Evolutionary conservation across 192 early-diverging fungal species (phyloP).

Genomic region (Coemansia sp.): DNA sequence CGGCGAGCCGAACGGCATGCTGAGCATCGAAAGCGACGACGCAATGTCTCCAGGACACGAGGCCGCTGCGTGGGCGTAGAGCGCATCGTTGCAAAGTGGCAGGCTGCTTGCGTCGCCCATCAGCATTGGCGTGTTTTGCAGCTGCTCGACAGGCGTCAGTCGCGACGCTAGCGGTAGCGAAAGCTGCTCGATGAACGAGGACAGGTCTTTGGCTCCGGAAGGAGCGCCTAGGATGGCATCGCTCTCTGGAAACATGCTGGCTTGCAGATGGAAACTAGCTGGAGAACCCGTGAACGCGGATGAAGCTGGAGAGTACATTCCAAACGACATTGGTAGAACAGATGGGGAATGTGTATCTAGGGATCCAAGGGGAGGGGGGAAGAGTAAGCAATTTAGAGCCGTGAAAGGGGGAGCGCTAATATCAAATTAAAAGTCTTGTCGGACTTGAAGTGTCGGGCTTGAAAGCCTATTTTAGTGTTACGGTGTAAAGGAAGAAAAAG

Average conservation of each 20-base stretch:
- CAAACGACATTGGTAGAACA: neutral
- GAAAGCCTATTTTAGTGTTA: neutral
- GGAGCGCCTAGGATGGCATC: neutral
- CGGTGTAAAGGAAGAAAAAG: neutral
- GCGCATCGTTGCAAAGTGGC: neutral
- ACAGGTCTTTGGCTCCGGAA: neutral
- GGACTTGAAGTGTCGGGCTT: conserved; percentile 6
- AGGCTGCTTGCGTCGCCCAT: neutral
- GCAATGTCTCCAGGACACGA: neutral
- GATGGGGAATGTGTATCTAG: neutral
- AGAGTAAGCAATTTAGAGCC: neutral
- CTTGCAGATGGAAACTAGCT: neutral
- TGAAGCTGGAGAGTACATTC: conserved; percentile 5
- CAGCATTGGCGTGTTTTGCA: neutral
- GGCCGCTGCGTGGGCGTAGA: neutral
- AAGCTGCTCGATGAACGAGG: neutral
- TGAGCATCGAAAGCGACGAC: neutral
- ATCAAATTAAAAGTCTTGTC: neutral
- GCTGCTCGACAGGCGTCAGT: conserved; percentile 3
- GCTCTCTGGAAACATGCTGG: neutral
- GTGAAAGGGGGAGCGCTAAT: neutral
- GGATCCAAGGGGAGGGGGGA: neutral
- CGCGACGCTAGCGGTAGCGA: neutral
- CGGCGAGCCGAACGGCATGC: neutral
- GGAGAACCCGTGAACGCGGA: conserved; percentile 1